phyloP scores from a whole-genome alignment of 2,329 filamentous ascomycete genomes.

The Hortaea sp. region DNA sequence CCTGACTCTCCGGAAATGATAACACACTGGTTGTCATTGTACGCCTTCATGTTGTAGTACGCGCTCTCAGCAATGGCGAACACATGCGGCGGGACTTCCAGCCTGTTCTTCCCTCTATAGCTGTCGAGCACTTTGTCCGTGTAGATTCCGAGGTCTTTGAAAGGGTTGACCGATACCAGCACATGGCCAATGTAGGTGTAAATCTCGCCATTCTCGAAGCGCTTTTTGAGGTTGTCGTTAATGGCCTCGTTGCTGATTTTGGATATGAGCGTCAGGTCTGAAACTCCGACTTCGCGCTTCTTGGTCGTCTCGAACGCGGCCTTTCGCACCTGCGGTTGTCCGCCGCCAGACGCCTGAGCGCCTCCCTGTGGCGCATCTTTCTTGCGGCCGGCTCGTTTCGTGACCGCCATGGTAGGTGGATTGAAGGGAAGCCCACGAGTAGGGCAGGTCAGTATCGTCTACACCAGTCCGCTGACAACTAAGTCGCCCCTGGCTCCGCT shows the following conservation, averaged over 20 bases:
- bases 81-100: slow-evolving; percentile 80
- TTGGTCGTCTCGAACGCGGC: slow-evolving; percentile 91
- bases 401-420: slow-evolving; percentile 32
- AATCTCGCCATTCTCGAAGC: slow-evolving; percentile 94
- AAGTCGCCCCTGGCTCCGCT: background rate
- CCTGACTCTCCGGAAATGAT: slow-evolving; percentile 98
- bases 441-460: background rate
- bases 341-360: slow-evolving; percentile 28
- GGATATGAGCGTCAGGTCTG: slow-evolving; percentile 91
- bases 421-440: background rate
- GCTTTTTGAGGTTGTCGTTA: slow-evolving; percentile 97
- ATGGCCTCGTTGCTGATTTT: slow-evolving; percentile 99
- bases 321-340: slow-evolving; percentile 72
- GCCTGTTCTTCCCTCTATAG: slow-evolving; percentile 92
- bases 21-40: slow-evolving; percentile 97
- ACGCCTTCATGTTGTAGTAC: slow-evolving; percentile 99
- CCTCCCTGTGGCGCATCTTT: slow-evolving; percentile 37
- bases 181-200: slow-evolving; percentile 99
- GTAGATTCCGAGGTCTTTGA: slow-evolving; percentile 91
- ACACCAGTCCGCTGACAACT: background rate
- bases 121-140: slow-evolving; percentile 87
- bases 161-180: slow-evolving; percentile 96
- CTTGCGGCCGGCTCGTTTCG: slow-evolving; percentile 49
- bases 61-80: slow-evolving; percentile 92
- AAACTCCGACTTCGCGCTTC: slow-evolving; percentile 99